Evolutionary conservation across 208 protist species (phyloP).

Genomic region (Crithidia bombi): DNA sequence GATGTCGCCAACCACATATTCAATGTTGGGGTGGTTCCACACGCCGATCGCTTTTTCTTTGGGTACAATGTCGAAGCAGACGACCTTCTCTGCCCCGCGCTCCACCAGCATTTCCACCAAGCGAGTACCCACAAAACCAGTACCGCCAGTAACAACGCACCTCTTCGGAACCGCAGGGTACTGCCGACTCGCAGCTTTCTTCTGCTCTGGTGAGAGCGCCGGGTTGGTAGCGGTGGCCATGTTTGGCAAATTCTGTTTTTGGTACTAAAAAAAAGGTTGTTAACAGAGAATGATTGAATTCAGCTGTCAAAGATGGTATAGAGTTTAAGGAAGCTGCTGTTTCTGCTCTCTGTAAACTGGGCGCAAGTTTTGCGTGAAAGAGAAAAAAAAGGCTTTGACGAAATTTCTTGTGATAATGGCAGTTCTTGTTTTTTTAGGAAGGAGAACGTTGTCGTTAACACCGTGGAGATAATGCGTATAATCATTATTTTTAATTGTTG

Average conservation of each 20-base stretch:
- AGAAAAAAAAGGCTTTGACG: conserved; percentile 23
- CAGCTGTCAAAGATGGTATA: not conserved
- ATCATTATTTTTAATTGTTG: too few relatives aligned
- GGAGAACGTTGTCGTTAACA: not conserved
- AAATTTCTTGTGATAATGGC: not conserved
- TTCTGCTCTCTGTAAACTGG: not conserved
- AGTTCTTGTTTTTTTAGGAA: not conserved
- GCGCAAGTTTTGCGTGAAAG: not conserved
- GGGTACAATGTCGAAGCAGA: conserved; percentile 93
- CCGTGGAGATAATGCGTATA: not conserved
- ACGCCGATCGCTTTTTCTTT: conserved; percentile 67
- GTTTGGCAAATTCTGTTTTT: conserved; percentile 28
- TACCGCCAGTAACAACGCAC: conserved; percentile 94
- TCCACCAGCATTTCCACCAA: conserved; percentile 97
- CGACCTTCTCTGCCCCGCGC: conserved; percentile 89
- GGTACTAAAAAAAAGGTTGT: not conserved
- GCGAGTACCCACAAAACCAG: conserved; percentile 95
- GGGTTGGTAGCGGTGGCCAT: conserved; percentile 50
- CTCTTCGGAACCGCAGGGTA: conserved; percentile 83
- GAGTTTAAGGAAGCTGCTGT: not conserved
- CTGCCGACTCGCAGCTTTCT: conserved; percentile 43
- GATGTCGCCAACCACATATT: conserved; percentile 94
- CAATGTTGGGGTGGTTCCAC: conserved; percentile 86
- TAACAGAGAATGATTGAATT: too few relatives aligned
- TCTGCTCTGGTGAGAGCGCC: conserved; percentile 68